A percentile compares a stretch with the other conserved stretches of the same genome.
Conservation (phyloP, 768 basidiomycete species). For the Amanita rubescens region DNA sequence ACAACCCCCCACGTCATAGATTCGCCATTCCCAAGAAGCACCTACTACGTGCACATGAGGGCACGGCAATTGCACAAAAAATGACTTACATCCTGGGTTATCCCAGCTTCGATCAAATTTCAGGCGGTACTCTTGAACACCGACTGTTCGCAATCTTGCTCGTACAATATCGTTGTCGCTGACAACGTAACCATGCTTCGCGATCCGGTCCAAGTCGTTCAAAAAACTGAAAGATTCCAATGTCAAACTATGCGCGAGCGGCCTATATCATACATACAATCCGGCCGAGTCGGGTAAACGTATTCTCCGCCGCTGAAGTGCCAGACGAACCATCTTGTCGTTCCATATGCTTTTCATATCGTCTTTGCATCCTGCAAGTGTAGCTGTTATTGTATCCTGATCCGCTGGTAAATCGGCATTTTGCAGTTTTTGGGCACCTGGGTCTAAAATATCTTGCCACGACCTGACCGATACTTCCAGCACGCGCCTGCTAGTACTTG, state of each 20-base stretch:
- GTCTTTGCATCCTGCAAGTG: slow-evolving; percentile 51
- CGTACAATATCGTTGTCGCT: slow-evolving; percentile 69
- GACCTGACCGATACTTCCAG: slow-evolving; percentile 49
- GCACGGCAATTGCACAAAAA: neutral
- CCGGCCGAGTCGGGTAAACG: slow-evolving; percentile 56
- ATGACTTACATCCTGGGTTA: slow-evolving; percentile 23
- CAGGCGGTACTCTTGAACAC: slow-evolving; percentile 61
- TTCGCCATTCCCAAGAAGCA: slow-evolving; percentile 52
- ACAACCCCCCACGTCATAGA: slow-evolving; percentile 74
- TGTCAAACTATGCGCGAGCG: neutral
- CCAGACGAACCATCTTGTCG: slow-evolving; percentile 43
- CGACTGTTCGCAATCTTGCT: slow-evolving; percentile 61
- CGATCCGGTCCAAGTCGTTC: slow-evolving; percentile 59
- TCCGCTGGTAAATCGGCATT: slow-evolving; percentile 5
- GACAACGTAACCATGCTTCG: slow-evolving; percentile 51
- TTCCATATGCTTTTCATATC: slow-evolving; percentile 61
- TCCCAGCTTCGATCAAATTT: slow-evolving; percentile 37
- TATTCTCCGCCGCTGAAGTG: slow-evolving; percentile 39
- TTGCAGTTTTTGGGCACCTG: slow-evolving; percentile 4
- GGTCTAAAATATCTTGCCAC: slow-evolving; percentile 39
- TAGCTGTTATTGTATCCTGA: slow-evolving; percentile 36
- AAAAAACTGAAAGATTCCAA: slow-evolving; percentile 45
- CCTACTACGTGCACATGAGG: slow-evolving; percentile 15
- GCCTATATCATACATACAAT: slow-evolving; percentile 41
- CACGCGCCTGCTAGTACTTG: slow-evolving; percentile 19